Evolutionary conservation across 1,284 basidiomycete genomes (phyloP), one percentile per base, ranked within the genome.

Genomic region (Tylopilus sp.): DNA sequence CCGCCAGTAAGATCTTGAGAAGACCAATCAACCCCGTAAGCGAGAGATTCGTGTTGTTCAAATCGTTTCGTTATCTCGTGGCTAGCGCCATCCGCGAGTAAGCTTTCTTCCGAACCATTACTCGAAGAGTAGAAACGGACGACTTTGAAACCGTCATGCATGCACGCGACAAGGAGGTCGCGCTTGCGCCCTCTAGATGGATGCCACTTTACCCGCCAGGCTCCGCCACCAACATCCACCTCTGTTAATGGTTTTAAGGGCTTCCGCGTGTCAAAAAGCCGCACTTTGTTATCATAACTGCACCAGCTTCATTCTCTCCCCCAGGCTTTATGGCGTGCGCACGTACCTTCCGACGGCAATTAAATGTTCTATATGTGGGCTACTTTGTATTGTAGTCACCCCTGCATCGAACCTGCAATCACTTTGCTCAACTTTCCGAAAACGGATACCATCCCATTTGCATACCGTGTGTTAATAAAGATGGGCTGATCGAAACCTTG

Each of bases 131-230:
- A 56, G 26, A 71, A 52, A 48, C 66, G 68, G 53, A 94, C 69
- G 7, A 94, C 76, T 60, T 94, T 95, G 77, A 93, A 95, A 1
- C 96, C 95, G 56, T 91, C 93, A 64, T 97, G 94, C 96, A 99
- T 99, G 64, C 90, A 91, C 0, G 93, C 96, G 10, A 94, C 82
- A 26, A 98, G 76, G 1, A 99, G 73, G 59, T 94, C 87, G 21
- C 76, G 62, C 53, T 74, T 76, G 34, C 85, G 78, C 3, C 62
- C 55, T 1, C 75, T 55, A 1, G 75, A 77, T 1, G 94, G 92
- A 67, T 98, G 93, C 92, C 94, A 99, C 67, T 96, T 95, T 44
- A 93, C 82, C 15, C 96, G 80, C 96, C 96, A 99, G 11, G 86
- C 88, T 2, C 96, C 96, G 2, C 96, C 96, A 1, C 91, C 92